A percentile compares a stretch with the other conserved stretches of the same genome.
phyloP scores from a whole-genome alignment of 2,329 filamentous ascomycete species.

The Spiromastix sp. region DNA sequence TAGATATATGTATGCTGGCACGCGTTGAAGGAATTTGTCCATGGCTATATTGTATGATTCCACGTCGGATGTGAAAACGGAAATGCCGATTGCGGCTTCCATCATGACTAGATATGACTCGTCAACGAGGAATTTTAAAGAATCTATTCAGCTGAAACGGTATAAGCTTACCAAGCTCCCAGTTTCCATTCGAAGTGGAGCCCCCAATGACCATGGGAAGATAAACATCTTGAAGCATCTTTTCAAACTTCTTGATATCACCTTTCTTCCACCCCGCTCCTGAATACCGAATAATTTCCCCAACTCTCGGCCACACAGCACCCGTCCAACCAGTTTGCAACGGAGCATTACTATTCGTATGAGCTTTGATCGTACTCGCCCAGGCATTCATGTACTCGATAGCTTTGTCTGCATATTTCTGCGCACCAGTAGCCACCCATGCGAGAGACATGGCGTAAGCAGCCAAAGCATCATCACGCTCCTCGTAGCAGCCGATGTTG shows the following conservation, averaged over 20 bases:
- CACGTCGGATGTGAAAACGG: constrained; percentile 18
- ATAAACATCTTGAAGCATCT: constrained; percentile 18
- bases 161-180: constrained; percentile 17
- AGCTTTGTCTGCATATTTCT: constrained; percentile 17
- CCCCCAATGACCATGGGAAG: constrained; percentile 15
- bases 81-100: constrained; percentile 15
- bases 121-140: too few relatives aligned
- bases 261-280: constrained; percentile 13
- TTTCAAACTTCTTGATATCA: constrained; percentile 15
- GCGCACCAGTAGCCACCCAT: constrained; percentile 14
- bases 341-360: constrained; percentile 18
- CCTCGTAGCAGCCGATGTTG: constrained; percentile 17
- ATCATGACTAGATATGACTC: constrained; percentile 13
- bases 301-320: constrained; percentile 19
- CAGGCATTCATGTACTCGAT: constrained; percentile 21
- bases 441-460: constrained; percentile 20
- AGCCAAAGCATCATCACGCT: constrained; percentile 19
- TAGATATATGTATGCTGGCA: constrained; percentile 19
- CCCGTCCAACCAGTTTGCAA: constrained; percentile 21
- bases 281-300: constrained; percentile 20
- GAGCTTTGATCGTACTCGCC: constrained; percentile 15
- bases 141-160: too few relatives aligned
- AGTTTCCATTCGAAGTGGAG: constrained; percentile 15
- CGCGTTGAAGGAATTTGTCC: constrained; percentile 14
- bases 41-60: constrained; percentile 16